Evolutionary conservation across 305 asterid species (phyloP).

Genomic region (Fraxinus velutina): DNA sequence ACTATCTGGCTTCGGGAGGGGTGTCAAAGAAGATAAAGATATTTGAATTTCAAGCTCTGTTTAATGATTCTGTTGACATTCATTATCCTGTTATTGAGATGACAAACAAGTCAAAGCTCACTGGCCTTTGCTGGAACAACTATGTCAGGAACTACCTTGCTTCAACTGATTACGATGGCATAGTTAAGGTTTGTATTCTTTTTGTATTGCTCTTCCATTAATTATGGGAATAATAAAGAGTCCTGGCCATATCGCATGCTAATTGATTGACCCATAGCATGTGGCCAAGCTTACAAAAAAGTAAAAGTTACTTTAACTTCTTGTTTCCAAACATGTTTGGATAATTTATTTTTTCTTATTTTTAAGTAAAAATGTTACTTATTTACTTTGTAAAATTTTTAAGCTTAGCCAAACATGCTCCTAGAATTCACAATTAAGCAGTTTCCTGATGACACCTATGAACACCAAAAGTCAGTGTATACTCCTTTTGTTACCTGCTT

Average conservation of each 20-base stretch:
- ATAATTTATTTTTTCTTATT: neutral
- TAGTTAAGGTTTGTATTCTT: slow-evolving; percentile 43
- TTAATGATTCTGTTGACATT: slow-evolving; percentile 70
- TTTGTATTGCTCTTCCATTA: slow-evolving; percentile 1
- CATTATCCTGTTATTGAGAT: slow-evolving; percentile 88
- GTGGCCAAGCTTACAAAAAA: neutral
- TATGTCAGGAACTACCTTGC: slow-evolving; percentile 91
- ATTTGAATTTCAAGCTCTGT: slow-evolving; percentile 63
- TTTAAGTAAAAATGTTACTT: neutral
- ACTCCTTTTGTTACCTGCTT: neutral
- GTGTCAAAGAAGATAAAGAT: slow-evolving; percentile 89
- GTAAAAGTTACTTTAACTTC: neutral
- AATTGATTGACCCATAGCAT: neutral
- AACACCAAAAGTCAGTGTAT: neutral
- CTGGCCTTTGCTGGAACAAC: slow-evolving; percentile 87
- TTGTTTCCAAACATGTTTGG: neutral
- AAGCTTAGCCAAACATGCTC: neutral
- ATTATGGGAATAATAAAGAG: neutral
- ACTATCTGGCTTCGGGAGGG: slow-evolving; percentile 84
- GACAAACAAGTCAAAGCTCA: slow-evolving; percentile 73
- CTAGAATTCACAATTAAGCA: neutral
- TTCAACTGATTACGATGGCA: slow-evolving; percentile 87
- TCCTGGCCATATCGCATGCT: neutral
- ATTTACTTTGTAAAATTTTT: neutral
- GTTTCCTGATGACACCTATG: neutral